phyloP scores from a whole-genome alignment of 2,329 filamentous ascomycete genomes.

The Didymellaceae sp. region DNA sequence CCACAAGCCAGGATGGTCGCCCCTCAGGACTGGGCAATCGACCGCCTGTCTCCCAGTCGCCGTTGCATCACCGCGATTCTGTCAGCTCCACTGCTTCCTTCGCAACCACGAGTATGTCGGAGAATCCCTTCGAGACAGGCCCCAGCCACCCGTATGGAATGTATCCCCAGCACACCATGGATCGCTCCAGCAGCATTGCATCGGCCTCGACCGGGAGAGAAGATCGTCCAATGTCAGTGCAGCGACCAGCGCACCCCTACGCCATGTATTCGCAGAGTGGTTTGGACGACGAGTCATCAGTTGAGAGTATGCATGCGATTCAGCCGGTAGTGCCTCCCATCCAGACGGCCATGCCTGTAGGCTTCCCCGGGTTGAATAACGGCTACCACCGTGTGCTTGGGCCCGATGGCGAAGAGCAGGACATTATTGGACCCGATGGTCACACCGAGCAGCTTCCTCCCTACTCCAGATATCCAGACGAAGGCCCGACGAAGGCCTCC shows the following conservation, averaged over 20 bases:
- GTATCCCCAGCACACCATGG: constrained; percentile 72
- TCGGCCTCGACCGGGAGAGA: constrained; percentile 72
- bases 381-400: constrained; percentile 76
- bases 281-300: constrained; percentile 52
- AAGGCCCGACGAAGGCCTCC: constrained; percentile 65
- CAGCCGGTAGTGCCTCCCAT: constrained; percentile 48
- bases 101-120: constrained; percentile 50
- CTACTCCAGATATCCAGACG: constrained; percentile 87
- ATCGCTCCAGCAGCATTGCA: constrained; percentile 68
- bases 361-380: constrained; percentile 72
- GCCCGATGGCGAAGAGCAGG: constrained; percentile 84
- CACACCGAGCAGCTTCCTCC: constrained; percentile 91
- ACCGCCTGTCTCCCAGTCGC: constrained; percentile 32
- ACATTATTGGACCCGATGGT: constrained; percentile 85
- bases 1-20: constrained; percentile 31
- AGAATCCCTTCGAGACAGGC: constrained; percentile 74
- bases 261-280: constrained; percentile 85
- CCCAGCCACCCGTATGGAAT: constrained; percentile 86
- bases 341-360: constrained; percentile 65
- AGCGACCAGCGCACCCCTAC: constrained; percentile 82
- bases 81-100: constrained; percentile 52
- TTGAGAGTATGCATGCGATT: constrained; percentile 29
- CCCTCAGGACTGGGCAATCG: constrained; percentile 28
- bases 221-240: constrained; percentile 64
- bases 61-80: constrained; percentile 44